These are phyloP conservation scores for Calonectria hongkongensis DNA, from an alignment of 2,329 filamentous ascomycete species.

Conservation along the genomic window DNA sequence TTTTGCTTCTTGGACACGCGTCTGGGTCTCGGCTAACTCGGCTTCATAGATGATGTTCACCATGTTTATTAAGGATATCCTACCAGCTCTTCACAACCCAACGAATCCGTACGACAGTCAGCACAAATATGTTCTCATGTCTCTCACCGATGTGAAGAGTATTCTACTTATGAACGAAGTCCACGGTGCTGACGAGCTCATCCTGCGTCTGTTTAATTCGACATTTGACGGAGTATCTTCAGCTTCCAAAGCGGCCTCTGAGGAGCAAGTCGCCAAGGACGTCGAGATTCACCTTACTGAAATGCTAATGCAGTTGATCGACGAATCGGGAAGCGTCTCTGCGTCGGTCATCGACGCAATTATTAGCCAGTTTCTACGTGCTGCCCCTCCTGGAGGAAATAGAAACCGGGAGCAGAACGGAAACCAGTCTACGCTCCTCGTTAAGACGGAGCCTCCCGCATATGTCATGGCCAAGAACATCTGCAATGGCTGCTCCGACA, in stretches of 20 bases:
- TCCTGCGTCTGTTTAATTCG: conserved; percentile 87
- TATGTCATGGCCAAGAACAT: conserved; percentile 98
- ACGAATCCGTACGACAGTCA: conserved; percentile 93
- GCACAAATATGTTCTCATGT: conserved; percentile 92
- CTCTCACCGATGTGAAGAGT: conserved; percentile 94
- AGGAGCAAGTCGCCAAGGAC: conserved; percentile 92
- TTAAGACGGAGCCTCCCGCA: conserved; percentile 91
- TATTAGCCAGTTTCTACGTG: conserved; percentile 95
- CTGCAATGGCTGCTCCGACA: conserved; percentile 91
- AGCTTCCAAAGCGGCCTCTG: conserved; percentile 82
- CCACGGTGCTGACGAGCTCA: conserved; percentile 85
- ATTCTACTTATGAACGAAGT: conserved; percentile 94
- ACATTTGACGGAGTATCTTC: conserved; percentile 95
- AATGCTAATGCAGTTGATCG: conserved; percentile 88
- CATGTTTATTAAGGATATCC: conserved; percentile 87
- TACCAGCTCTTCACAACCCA: conserved; percentile 90
- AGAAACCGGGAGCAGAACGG: conserved; percentile 80
- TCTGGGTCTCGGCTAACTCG: conserved; percentile 48
- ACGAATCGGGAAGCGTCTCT: conserved; percentile 86
- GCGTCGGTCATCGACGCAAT: conserved; percentile 92
- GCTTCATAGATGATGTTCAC: conserved; percentile 88
- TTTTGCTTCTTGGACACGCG: not conserved
- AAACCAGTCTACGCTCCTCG: conserved; percentile 87
- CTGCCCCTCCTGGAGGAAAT: conserved; percentile 81
- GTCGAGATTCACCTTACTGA: conserved; percentile 95